Conservation (phyloP, 2,329 filamentous ascomycete genomes). For the Colletotrichum acutatum region DNA sequence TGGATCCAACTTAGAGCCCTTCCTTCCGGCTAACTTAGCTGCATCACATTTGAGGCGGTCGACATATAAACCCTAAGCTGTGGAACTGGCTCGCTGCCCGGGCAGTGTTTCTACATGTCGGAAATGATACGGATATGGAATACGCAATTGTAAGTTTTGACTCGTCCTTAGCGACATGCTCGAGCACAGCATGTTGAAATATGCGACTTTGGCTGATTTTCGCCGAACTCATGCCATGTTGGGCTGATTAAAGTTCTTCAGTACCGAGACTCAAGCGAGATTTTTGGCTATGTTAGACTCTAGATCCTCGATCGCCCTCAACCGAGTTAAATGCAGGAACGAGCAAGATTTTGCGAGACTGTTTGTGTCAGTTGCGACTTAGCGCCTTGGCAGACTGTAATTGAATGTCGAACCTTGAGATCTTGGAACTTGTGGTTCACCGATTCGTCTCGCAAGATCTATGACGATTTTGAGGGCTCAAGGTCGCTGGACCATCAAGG, state of each 20-base stretch:
- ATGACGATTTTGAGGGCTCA: too few relatives aligned
- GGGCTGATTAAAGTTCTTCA: neutral
- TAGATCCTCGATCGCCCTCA: too few relatives aligned
- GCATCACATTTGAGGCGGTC: neutral
- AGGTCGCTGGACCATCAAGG: too few relatives aligned
- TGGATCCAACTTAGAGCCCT: too few relatives aligned
- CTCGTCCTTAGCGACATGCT: neutral
- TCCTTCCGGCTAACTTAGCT: neutral
- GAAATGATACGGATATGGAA: neutral
- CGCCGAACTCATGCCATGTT: neutral
- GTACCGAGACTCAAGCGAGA: neutral
- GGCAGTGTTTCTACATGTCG: neutral
- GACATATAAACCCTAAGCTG: neutral
- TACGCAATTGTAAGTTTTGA: neutral
- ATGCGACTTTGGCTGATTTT: neutral
- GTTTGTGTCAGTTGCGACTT: too few relatives aligned
- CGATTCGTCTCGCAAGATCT: too few relatives aligned
- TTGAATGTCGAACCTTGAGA: too few relatives aligned
- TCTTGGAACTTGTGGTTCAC: too few relatives aligned
- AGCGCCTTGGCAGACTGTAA: too few relatives aligned
- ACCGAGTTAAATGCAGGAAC: too few relatives aligned
- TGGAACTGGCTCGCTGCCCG: neutral
- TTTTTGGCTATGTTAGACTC: neutral
- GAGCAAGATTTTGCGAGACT: too few relatives aligned
- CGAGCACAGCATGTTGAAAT: neutral